phyloP scores from a whole-genome alignment of 1,139 yeast species.

The Schwanniomyces etchellsii region DNA sequence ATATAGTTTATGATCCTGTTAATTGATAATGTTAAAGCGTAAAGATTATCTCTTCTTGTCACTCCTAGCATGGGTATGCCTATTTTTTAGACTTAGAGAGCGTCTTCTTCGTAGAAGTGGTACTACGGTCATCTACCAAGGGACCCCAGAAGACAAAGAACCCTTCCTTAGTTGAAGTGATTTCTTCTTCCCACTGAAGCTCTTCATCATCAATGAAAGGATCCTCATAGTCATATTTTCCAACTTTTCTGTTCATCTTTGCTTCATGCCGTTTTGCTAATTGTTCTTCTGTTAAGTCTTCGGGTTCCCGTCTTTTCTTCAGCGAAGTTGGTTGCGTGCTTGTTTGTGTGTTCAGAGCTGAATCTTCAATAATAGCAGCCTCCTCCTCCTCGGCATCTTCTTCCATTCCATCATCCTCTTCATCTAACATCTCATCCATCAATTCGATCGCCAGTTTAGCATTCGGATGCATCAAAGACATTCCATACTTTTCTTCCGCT shows the following conservation, averaged over 20 bases:
- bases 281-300: slow-evolving; percentile 43
- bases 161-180: slow-evolving; percentile 90
- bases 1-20: no score
- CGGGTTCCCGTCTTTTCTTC: slow-evolving; percentile 31
- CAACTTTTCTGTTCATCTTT: slow-evolving; percentile 62
- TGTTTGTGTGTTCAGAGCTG: no score
- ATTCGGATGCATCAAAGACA: slow-evolving; percentile 66
- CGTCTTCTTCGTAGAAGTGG: slow-evolving; percentile 12
- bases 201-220: slow-evolving; percentile 97
- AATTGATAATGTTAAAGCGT: no score
- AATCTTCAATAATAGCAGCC: slow-evolving; percentile 22
- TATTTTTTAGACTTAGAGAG: slow-evolving; percentile 15
- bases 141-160: slow-evolving; percentile 97
- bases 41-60: no score
- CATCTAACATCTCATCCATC: slow-evolving; percentile 57
- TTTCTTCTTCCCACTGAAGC: slow-evolving; percentile 86
- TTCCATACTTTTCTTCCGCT: slow-evolving; percentile 85
- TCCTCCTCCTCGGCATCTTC: slow-evolving; percentile 51
- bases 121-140: slow-evolving; percentile 56
- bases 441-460: slow-evolving; percentile 56
- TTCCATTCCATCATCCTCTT: slow-evolving; percentile 54
- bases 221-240: slow-evolving; percentile 88
- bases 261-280: slow-evolving; percentile 37
- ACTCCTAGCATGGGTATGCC: no score
- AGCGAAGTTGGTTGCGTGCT: slow-evolving; percentile 13